Conservation (phyloP, 768 basidiomycete genomes). For the Collybia sp. region DNA sequence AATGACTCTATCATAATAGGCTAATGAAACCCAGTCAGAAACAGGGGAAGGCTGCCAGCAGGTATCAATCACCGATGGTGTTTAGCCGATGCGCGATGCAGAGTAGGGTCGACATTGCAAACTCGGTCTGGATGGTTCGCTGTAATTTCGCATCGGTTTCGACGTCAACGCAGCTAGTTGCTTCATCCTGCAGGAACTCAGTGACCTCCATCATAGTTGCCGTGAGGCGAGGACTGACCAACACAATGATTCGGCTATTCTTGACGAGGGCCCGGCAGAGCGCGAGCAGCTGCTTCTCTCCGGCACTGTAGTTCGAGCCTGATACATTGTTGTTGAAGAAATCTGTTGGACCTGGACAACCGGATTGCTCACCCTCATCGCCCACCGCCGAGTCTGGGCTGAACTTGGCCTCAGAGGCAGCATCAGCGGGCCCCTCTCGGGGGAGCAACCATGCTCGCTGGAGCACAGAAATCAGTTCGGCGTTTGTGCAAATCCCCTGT, state of each 20-base stretch:
- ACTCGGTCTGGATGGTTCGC: conserved; percentile 59
- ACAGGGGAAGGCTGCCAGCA: conserved; percentile 1
- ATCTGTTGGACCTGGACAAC: no score
- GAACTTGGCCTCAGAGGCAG: conserved; percentile 57
- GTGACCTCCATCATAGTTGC: neutral
- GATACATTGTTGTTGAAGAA: neutral
- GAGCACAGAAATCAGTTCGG: conserved; percentile 57
- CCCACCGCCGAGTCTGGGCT: conserved; percentile 56
- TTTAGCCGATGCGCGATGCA: conserved; percentile 58
- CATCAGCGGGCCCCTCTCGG: conserved; percentile 34
- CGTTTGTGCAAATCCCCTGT: conserved; percentile 46
- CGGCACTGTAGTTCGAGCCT: conserved; percentile 62
- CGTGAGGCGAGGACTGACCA: conserved; percentile 28
- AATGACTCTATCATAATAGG: conserved; percentile 63
- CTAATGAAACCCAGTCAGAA: conserved; percentile 18
- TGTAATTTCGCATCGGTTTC: conserved; percentile 62
- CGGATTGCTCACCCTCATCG: conserved; percentile 47
- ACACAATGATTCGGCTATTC: conserved; percentile 52
- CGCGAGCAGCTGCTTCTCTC: conserved; percentile 63
- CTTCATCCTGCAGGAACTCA: conserved; percentile 45
- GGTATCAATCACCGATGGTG: conserved; percentile 40
- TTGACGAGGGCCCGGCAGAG: conserved; percentile 60
- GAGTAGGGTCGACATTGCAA: conserved; percentile 45
- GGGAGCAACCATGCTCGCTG: conserved; percentile 59
- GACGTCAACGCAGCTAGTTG: conserved; percentile 56